Conservation (phyloP, 306 rosid species). For the Pterocarpus santalinus region DNA sequence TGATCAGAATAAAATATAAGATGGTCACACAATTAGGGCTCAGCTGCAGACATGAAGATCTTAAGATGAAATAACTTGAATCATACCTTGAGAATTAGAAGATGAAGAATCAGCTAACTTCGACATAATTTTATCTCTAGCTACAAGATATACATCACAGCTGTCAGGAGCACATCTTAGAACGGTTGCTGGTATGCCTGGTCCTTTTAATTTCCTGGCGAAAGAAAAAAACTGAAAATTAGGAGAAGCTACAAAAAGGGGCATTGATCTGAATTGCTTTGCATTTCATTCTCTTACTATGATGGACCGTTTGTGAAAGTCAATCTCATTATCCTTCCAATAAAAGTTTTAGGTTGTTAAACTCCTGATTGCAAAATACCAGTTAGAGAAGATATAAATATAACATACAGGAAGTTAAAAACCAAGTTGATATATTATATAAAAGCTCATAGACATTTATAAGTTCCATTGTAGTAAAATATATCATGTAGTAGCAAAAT, state of each 20-base stretch:
- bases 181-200: constrained; percentile 69
- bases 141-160: constrained; percentile 73
- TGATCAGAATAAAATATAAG: constrained; percentile 33
- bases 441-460: constrained; percentile 20
- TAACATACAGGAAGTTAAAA: constrained; percentile 15
- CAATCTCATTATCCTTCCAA: constrained; percentile 29
- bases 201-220: constrained; percentile 85
- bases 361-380: neutral
- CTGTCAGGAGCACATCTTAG: constrained; percentile 60
- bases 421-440: constrained; percentile 22
- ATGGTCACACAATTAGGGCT: constrained; percentile 7
- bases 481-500: neutral
- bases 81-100: constrained; percentile 62
- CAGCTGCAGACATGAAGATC: constrained; percentile 22
- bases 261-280: constrained; percentile 29
- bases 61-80: constrained; percentile 44
- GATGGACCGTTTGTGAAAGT: constrained; percentile 23
- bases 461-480: neutral
- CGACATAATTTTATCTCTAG: constrained; percentile 62
- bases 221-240: constrained; percentile 35
- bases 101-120: constrained; percentile 64
- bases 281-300: constrained; percentile 22
- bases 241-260: constrained; percentile 19
- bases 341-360: neutral
- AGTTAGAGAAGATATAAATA: constrained; percentile 9